phyloP scores from a whole-genome alignment of 345 rosid genomes.

The Moringa oleifera region DNA sequence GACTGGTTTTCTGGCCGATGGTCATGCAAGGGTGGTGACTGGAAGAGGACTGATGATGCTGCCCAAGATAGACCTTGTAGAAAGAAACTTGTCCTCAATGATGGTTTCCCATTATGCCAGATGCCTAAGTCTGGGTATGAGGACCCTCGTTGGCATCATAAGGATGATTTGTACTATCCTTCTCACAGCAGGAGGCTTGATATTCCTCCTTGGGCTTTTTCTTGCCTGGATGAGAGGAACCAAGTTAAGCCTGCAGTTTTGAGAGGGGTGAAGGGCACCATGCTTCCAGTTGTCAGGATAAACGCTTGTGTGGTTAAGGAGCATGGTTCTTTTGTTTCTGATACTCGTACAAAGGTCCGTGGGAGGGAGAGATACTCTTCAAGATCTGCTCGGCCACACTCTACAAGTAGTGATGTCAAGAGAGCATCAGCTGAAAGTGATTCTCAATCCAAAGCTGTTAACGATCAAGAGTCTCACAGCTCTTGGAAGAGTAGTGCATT shows the following conservation, averaged over 20 bases:
- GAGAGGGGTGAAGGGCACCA: conserved; percentile 73
- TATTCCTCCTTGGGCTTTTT: conserved; percentile 91
- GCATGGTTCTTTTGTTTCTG: conserved; percentile 78
- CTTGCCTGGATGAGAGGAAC: conserved; percentile 65
- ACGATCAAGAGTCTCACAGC: conserved; percentile 39
- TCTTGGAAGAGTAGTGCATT: conserved; percentile 43
- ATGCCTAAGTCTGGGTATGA: conserved; percentile 85
- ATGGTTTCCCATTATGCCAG: conserved; percentile 90
- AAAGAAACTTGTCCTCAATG: conserved; percentile 80
- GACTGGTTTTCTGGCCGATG: conserved; percentile 76
- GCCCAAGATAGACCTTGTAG: conserved; percentile 51
- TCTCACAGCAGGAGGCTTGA: conserved; percentile 78
- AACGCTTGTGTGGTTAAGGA: conserved; percentile 97
- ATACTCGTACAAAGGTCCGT: conserved; percentile 57
- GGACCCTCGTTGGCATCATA: conserved; percentile 91
- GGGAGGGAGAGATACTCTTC: conserved; percentile 65
- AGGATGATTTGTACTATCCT: conserved; percentile 79
- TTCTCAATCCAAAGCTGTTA: conserved; percentile 39
- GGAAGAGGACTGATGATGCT: conserved; percentile 87
- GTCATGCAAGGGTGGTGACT: conserved; percentile 99
- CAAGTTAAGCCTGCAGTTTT: conserved; percentile 41
- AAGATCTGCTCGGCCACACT: conserved; percentile 58
- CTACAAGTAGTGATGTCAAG: conserved; percentile 56
- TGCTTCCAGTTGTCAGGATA: conserved; percentile 81
- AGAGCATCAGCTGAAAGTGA: conserved; percentile 54